Evolutionary conservation across 352 stramenopile genomes (phyloP).

Genomic region (Globisporangium splendens): DNA sequence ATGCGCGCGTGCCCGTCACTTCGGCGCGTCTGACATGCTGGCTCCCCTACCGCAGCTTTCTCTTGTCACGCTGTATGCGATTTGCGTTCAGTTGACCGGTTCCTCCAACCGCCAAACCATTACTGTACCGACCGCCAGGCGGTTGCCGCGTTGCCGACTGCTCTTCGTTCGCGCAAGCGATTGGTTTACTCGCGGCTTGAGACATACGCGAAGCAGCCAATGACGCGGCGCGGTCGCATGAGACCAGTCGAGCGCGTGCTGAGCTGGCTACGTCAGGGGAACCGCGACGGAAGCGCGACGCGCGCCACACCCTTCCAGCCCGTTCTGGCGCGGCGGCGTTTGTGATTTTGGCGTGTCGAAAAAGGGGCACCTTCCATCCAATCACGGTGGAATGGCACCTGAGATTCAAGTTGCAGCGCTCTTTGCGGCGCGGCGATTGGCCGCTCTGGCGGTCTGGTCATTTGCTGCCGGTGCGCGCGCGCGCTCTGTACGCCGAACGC

Average conservation of each 20-base stretch:
- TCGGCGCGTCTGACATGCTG: not conserved
- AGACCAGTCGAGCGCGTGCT: conserved; percentile 9
- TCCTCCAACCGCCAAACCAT: too few relatives aligned
- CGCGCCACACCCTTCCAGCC: conserved; percentile 2
- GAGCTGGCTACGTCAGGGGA: conserved; percentile 6
- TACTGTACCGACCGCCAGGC: not conserved
- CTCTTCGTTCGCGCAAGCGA: conserved; percentile 1
- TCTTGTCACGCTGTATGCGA: too few relatives aligned
- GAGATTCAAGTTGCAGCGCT: conserved; percentile 10
- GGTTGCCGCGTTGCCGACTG: not conserved
- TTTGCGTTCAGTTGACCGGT: too few relatives aligned
- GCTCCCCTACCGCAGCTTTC: not conserved
- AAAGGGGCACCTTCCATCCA: conserved; percentile 4
- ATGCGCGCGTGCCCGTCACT: not conserved
- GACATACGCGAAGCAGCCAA: conserved; percentile 6
- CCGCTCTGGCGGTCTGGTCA: not conserved
- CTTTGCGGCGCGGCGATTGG: conserved; percentile 3
- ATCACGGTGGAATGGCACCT: not conserved
- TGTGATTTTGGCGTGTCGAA: not conserved
- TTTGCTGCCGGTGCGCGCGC: not conserved
- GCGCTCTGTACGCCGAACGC: too few relatives aligned
- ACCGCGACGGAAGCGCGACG: conserved; percentile 2
- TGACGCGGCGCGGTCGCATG: not conserved
- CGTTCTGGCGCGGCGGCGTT: not conserved
- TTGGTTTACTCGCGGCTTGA: conserved; percentile 7